These are phyloP conservation scores for Lophium mytilinum DNA, from an alignment of 495 filamentous ascomycete species.

Conservation along the genomic window DNA sequence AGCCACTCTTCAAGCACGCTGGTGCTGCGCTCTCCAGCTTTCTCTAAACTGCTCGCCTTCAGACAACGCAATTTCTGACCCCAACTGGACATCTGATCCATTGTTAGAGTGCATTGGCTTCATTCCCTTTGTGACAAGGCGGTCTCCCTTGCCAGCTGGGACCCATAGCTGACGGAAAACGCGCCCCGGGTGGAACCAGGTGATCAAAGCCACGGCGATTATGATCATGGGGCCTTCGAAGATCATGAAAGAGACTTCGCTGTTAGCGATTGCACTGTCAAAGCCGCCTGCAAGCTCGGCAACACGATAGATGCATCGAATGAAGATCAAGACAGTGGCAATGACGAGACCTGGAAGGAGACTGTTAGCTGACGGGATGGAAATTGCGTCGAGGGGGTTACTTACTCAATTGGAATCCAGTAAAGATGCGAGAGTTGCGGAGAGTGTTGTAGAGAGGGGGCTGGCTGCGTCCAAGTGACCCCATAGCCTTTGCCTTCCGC, in stretches of 20 bases:
- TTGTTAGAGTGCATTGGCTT: neutral
- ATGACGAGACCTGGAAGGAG: constrained; percentile 8
- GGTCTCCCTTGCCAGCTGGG: constrained; percentile 14
- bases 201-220: constrained; percentile 35
- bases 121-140: neutral
- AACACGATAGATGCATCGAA: constrained; percentile 55
- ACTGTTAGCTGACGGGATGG: too few species aligned
- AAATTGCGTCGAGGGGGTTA: neutral
- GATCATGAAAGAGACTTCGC: constrained; percentile 58
- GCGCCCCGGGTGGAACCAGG: constrained; percentile 19
- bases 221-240: constrained; percentile 66
- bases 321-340: constrained; percentile 42
- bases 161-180: constrained; percentile 20
- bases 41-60: neutral
- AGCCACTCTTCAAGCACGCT: neutral
- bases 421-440: constrained; percentile 3
- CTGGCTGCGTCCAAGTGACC: constrained; percentile 3
- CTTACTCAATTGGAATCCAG: constrained; percentile 22
- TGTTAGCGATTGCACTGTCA: constrained; percentile 45
- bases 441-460: constrained; percentile 11
- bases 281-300: constrained; percentile 61
- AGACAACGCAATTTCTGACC: neutral
- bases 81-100: neutral
- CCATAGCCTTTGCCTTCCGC: constrained; percentile 14
- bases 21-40: neutral